A percentile compares a stretch with the other conserved stretches of the same genome.
phyloP scores from a whole-genome alignment of 2,329 filamentous ascomycete genomes.

The Pseudogymnoascus sp. region DNA sequence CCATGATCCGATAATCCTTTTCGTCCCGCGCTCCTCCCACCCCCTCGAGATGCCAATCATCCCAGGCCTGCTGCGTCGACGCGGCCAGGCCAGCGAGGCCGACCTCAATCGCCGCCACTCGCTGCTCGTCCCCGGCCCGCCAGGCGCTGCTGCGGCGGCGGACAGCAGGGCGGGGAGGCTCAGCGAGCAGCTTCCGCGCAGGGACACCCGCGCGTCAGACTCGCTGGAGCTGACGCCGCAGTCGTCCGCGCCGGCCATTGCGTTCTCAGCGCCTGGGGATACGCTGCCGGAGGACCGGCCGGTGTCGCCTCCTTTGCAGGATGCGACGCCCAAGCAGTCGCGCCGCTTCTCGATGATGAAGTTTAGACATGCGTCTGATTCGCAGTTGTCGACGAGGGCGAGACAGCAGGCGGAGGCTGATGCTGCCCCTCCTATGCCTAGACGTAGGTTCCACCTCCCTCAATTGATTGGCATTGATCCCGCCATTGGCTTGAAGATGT shows the following conservation, averaged over 20 bases:
- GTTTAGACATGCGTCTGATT: constrained; percentile 88
- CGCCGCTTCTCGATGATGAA: constrained; percentile 64
- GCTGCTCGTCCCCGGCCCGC: constrained; percentile 20
- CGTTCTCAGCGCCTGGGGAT: neutral
- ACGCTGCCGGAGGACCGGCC: constrained; percentile 12
- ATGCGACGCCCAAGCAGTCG: constrained; percentile 44
- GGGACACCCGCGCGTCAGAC: constrained; percentile 15
- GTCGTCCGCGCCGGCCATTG: constrained; percentile 6
- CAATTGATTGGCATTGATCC: neutral
- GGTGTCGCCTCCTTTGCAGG: constrained; percentile 40
- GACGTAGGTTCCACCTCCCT: neutral
- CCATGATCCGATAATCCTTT: constrained; percentile 3
- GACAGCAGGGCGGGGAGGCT: constrained; percentile 20
- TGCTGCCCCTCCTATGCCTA: constrained; percentile 43
- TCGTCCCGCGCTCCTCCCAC: neutral
- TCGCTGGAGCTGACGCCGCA: constrained; percentile 22
- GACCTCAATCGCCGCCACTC: constrained; percentile 25
- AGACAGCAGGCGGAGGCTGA: constrained; percentile 53
- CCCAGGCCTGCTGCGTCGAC: constrained; percentile 24
- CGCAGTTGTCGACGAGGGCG: constrained; percentile 70
- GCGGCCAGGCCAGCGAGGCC: constrained; percentile 21
- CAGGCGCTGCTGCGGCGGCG: constrained; percentile 9
- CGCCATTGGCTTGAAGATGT: neutral
- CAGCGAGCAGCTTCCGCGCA: constrained; percentile 27
- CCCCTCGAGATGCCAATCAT: constrained; percentile 11